Base-by-base conservation (phyloP, 1,284 basidiomycete species). In the Ceratobasidium sp. region DNA sequence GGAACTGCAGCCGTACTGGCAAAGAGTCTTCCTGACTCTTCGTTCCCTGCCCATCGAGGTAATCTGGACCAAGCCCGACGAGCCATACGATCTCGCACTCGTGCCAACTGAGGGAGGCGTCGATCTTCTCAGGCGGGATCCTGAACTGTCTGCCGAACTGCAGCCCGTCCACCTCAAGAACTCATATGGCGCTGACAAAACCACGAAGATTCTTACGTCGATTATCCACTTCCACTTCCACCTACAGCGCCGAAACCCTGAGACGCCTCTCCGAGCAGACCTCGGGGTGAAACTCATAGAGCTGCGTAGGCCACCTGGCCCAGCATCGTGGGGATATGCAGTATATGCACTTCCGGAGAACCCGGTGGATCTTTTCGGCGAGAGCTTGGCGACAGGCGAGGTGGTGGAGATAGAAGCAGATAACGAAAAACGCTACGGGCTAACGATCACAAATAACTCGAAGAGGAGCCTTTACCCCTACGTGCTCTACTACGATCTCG, bases 211-310 rank as follows among this genome's bases (percentile, higher is more conserved):
- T 11, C 47, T 72, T n/a, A 11, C 29, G 9, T 5, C 19, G n/a
- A 72, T 72, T 17, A 36, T 53, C n/a, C 53, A 72, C n/a, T 72
- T 72, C 57, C 69, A 72, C n/a, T 72, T 60, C 47, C 69, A 72
- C 31, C 44, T 72, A 27, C 56, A 72, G 19, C 57, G 45, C 15
- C 56, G 50, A 0, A 72, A 72, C 31, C 45, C 47, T 36, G 47
- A 72, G 1, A 48, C 56, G 29, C 69, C 69, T 2, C 31, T 72
- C 8, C 47, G 27, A 17, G 69, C 41, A 9, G 9, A 60, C 8
- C 45, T 72, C 27, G 57, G 29, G 5, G 53, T 72, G 57, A 47
- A 54, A n/a, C 57, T 72, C 4, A 45, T 48, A 33, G 69, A 72
- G 45, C 29, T 47, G 1, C n/a, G 29, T 7, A 31, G 33, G 24